Base-by-base conservation (phyloP, 2,329 filamentous ascomycete species). In the Fusarium pilosicola region DNA sequence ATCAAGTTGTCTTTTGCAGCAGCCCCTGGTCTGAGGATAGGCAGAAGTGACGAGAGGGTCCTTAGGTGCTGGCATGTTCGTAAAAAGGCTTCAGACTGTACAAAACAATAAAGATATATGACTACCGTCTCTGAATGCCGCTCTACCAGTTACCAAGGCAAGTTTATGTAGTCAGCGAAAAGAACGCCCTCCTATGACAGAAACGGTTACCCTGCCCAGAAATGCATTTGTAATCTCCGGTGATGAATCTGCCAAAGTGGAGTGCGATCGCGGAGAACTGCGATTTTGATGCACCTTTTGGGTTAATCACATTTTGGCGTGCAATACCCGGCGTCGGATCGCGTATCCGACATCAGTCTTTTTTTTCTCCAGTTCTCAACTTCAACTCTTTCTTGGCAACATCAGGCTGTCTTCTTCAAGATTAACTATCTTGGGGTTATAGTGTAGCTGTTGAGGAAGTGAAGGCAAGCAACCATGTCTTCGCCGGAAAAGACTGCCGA, bases 271-370 rank as follows among this genome's bases (percentile, higher is more conserved):
- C 34, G 54, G 39, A 54, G 34, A 68, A 52, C 30, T 61, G 52
- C 52, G 1, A 67, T 42, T 61, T 6, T 20, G 5, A 20, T 54
- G 14, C 4, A 54, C 58, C n/a, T 46, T 60, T 66, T 41, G n/a
- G 51, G 62, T 38, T 60, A 51, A 59, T 65, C 28, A 38, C n/a
- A 20, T 52, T 30, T 30, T 24, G 22, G 38, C 12, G 63, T 68
- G 62, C 54, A 42, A 68, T 61, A 67, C 39, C 62, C 63, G 62
- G 28, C 17, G 54, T 68, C 65, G 52, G 62, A 54, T 54, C 44
- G 11, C 18, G 6, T 39, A 59, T 28, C 64, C 64, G 64, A 38
- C 44, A 42, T 49, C 13, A 41, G 26, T 28, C 13, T 10, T 42
- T 20, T 62, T 49, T 20, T 18, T 8, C 1, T 11, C 6, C 20